These are phyloP conservation scores for Datura wrightii DNA, from an alignment of 257 asterid genomes.

Conservation along the genomic window DNA sequence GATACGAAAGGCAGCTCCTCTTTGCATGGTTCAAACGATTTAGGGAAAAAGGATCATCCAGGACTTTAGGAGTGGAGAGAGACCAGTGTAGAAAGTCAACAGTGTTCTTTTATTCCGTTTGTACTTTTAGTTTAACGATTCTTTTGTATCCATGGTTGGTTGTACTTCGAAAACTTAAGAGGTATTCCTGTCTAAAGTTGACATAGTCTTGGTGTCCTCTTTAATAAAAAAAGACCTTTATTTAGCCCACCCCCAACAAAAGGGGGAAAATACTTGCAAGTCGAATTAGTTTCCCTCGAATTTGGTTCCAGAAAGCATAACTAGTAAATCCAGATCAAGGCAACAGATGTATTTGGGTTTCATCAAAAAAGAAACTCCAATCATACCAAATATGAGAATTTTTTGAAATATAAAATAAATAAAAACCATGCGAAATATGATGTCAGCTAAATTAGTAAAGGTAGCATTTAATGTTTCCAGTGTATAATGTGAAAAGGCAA, in stretches of 20 bases:
- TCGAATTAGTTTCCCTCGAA: not conserved
- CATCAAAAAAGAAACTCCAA: not conserved
- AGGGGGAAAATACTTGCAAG: not conserved
- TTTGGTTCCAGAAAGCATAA: not conserved
- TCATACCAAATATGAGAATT: not conserved
- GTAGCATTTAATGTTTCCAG: not conserved
- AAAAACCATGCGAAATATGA: constrained; percentile 10
- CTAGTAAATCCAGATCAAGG: not conserved
- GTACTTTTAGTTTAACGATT: constrained; percentile 5
- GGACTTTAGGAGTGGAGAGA: constrained; percentile 13
- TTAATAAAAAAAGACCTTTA: constrained; percentile 11
- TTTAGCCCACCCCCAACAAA: not conserved
- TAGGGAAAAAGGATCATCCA: constrained; percentile 1
- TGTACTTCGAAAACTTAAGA: not conserved
- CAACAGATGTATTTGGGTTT: not conserved
- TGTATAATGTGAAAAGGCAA: constrained; percentile 4
- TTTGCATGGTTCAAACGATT: not conserved
- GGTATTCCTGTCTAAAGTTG: not conserved
- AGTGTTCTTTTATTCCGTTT: not conserved
- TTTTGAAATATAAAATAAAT: not conserved
- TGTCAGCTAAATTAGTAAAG: constrained; percentile 7
- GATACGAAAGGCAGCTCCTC: not conserved
- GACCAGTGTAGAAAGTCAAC: not conserved
- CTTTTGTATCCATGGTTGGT: not conserved
- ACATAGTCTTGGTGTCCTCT: constrained; percentile 12